Evolutionary conservation across 805 yeast species (phyloP).

Genomic region (Candida khao-thaluensis): DNA sequence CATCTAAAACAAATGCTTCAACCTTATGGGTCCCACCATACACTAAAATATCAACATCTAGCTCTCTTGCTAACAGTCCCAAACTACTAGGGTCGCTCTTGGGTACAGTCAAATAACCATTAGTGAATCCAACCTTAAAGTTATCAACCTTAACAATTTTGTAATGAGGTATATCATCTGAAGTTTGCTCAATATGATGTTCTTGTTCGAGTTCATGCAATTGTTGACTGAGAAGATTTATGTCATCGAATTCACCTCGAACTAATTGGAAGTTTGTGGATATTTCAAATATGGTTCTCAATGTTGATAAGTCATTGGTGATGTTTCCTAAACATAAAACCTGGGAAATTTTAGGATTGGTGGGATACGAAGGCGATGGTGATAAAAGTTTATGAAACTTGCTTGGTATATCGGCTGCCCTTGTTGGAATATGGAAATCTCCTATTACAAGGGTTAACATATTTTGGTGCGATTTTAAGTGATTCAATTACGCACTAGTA

Average conservation of each 20-base stretch:
- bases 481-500: too few relatives aligned
- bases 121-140: conserved; percentile 78
- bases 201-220: conserved; percentile 15
- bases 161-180: conserved; percentile 51
- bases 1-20: conserved; percentile 90
- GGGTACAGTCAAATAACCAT: conserved; percentile 83
- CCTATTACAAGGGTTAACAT: conserved; percentile 71
- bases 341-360: conserved; percentile 69
- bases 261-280: conserved; percentile 75
- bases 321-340: conserved; percentile 85
- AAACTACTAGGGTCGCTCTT: conserved; percentile 83
- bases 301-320: conserved; percentile 62
- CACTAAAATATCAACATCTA: conserved; percentile 86
- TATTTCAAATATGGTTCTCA: conserved; percentile 61
- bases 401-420: conserved; percentile 61
- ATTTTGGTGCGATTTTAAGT: background rate
- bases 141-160: conserved; percentile 66
- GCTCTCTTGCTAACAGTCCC: conserved; percentile 77
- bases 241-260: conserved; percentile 77
- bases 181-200: conserved; percentile 14
- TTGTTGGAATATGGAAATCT: conserved; percentile 85
- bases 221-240: conserved; percentile 35
- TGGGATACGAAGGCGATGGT: conserved; percentile 52
- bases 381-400: conserved; percentile 73
- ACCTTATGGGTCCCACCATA: conserved; percentile 94